Conservation (phyloP, 257 asterid species). For the Paraleonurus japonicus region DNA sequence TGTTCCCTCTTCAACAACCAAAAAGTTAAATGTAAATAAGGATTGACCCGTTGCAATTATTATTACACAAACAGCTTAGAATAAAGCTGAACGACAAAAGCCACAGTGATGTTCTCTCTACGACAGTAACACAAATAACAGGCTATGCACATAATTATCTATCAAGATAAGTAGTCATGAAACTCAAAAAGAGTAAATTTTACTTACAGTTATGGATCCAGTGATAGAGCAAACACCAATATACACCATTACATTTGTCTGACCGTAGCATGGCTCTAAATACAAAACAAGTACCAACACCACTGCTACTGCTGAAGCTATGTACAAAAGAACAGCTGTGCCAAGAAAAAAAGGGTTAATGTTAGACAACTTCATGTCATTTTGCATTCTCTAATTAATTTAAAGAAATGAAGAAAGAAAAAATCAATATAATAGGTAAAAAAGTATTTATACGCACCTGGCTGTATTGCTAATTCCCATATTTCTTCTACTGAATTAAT, state of each 20-base stretch:
- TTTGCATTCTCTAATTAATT: neutral
- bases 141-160: neutral
- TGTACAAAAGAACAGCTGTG: constrained; percentile 70
- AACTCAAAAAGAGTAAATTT: neutral
- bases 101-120: no score
- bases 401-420: neutral
- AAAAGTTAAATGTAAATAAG: no score
- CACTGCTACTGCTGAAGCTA: constrained; percentile 64
- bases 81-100: neutral
- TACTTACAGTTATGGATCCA: constrained; percentile 75
- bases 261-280: constrained; percentile 74
- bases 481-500: constrained; percentile 77
- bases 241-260: constrained; percentile 66
- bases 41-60: neutral
- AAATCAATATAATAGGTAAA: neutral
- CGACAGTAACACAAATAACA: neutral
- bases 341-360: constrained; percentile 15
- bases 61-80: constrained; percentile 5
- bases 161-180: neutral
- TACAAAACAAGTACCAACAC: constrained; percentile 58
- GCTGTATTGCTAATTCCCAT: constrained; percentile 76
- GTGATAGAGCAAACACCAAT: constrained; percentile 70
- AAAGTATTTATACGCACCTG: constrained; percentile 41
- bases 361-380: neutral
- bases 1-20: no score